Percentiles rank a stretch among this genome's conserved stretches.
Conservation (phyloP, 164 flowering plant genomes). For the Chloranthus sessilifolius region DNA sequence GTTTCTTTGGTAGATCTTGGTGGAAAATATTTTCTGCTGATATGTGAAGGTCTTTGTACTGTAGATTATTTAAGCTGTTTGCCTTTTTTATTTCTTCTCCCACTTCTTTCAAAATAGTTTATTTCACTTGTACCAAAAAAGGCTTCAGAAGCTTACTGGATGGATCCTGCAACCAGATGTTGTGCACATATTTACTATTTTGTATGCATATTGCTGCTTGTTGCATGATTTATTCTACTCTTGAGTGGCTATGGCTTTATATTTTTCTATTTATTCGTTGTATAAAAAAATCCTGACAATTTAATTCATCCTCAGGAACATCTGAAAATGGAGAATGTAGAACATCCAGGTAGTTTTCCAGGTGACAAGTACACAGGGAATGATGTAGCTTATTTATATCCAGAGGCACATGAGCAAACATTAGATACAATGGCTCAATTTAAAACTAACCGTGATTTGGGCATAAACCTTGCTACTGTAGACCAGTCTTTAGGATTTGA, state of each 20-base stretch:
- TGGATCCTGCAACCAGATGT: no score
- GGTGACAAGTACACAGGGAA: constrained; percentile 3
- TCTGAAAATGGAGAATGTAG: constrained; percentile 11
- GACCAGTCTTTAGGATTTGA: constrained; percentile 11
- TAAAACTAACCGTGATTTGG: constrained; percentile 15
- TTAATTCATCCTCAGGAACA: constrained; percentile 13
- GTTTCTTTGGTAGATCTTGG: no score
- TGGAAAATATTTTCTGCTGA: no score
- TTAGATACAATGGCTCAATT: constrained; percentile 12
- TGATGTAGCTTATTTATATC: constrained; percentile 12
- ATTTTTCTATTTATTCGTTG: background rate
- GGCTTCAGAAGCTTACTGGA: no score
- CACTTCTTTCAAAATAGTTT: no score
- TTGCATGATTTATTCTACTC: no score
- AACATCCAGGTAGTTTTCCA: constrained; percentile 2
- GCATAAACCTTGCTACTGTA: constrained; percentile 10
- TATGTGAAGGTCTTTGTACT: no score
- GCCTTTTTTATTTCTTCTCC: no score
- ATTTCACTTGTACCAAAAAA: no score
- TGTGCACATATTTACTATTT: no score
- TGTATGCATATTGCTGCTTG: no score
- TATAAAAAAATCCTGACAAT: background rate
- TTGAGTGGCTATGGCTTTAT: background rate
- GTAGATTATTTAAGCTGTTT: no score
- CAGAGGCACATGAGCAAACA: constrained; percentile 20